Evolutionary conservation across 2,329 filamentous ascomycete species (phyloP).

Genomic region (Xylaria sp.): DNA sequence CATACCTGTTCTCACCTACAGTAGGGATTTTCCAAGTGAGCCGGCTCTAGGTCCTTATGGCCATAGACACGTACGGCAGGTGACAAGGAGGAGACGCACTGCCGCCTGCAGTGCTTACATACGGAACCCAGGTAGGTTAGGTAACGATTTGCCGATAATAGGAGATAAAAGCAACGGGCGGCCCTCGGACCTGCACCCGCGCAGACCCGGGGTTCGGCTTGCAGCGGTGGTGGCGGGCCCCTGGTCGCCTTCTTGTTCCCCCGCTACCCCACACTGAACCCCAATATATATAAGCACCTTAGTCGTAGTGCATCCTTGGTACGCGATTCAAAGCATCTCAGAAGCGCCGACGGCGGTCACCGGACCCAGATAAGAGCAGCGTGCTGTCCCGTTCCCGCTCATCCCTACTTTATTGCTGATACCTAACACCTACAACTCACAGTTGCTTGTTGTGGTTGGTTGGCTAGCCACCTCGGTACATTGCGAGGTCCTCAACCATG

Average conservation of each 20-base stretch:
- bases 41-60: slow-evolving; percentile 8
- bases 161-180: slow-evolving; percentile 5
- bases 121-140: neutral
- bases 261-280: slow-evolving; percentile 24
- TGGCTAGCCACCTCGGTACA: neutral
- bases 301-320: neutral
- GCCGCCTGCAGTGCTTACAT: too few species aligned
- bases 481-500: slow-evolving; percentile 31
- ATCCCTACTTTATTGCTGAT: neutral
- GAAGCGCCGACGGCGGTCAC: slow-evolving; percentile 25
- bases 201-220: slow-evolving; percentile 31
- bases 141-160: slow-evolving; percentile 29
- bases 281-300: neutral
- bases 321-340: slow-evolving; percentile 8
- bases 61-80: neutral
- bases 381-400: neutral
- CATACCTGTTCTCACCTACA: neutral
- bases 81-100: neutral
- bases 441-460: slow-evolving; percentile 13
- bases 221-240: slow-evolving; percentile 26
- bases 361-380: slow-evolving; percentile 12
- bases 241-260: too few species aligned
- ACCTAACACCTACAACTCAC: neutral
- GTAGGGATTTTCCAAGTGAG: slow-evolving; percentile 2
- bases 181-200: neutral